Base-by-base conservation (phyloP, 345 rosid genomes). In the Brassica cretica region DNA sequence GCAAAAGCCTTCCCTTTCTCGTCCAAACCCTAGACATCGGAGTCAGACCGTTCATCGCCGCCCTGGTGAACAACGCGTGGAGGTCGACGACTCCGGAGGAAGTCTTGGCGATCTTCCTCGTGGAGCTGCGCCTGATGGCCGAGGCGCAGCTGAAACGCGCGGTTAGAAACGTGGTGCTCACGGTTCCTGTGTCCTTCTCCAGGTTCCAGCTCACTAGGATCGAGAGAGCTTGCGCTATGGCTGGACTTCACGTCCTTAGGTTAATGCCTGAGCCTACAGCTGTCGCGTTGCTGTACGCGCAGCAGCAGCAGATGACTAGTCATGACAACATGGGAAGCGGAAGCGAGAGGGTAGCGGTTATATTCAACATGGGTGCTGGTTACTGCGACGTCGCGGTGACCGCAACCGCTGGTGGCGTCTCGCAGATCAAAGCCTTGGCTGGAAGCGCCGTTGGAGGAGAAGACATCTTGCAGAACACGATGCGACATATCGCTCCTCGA, bases 381-480 rank as follows among this genome's bases (percentile, higher is more conserved):
- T 90, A 87, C 76, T 87, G 90, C 51, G 98, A 94, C 33, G 93
- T 94, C 24, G 90, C 91, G 10, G 92, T 92, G 35, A 80, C 88
- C 25, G 89, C 96, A 6, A 92, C 97, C 15, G 98, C 89, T 21
- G 97, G 98, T 68, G 98, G 98, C n/a, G 94, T 92, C 84, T 92
- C 96, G 12, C 97, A 89, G 79, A 90, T 94, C 37, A 94, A 88
- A 74, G 87, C 94, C 18, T 82, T 94, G 53, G 83, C 92, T 0
- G 98, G 97, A 69, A 87, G 68, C 49, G 68, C 93, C 10, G 65
- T 81, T 15, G 98, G 98, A 46, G 98, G 96, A 27, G 98, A 94
- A 84, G 98, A 92, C 79, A 76, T 94, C 1, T 83, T 94, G 37
- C 97, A 89, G 81, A 92, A 90, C 75, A 85, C 82, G 74, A 88